Conservation (phyloP, 1,139 yeast species). For the Saccharomyces hybrid region DNA sequence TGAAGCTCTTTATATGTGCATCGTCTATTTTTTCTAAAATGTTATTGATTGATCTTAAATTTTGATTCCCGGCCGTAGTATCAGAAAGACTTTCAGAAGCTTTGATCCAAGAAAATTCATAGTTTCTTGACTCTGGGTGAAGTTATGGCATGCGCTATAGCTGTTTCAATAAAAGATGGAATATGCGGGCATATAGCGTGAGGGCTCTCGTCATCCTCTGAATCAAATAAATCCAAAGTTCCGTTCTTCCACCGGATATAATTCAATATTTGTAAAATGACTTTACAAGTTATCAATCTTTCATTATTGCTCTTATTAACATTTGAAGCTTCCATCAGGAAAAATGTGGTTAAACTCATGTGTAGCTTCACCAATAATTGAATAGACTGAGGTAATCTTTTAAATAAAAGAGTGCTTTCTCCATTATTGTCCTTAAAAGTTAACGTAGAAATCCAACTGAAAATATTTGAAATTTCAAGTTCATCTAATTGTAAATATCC, state of each 20-base stretch:
- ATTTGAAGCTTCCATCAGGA: constrained; percentile 62
- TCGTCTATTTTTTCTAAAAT: constrained; percentile 20
- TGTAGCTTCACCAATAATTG: constrained; percentile 62
- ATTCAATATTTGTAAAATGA: constrained; percentile 60
- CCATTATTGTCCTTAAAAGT: constrained; percentile 29
- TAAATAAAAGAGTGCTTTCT: constrained; percentile 34
- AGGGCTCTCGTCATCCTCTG: constrained; percentile 20
- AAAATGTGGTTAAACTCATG: constrained; percentile 55
- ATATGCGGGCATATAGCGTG: constrained; percentile 45
- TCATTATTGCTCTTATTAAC: constrained; percentile 47
- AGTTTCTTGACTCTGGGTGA: constrained; percentile 79
- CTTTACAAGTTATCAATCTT: constrained; percentile 63
- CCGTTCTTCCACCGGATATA: constrained; percentile 65
- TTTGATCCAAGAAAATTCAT: constrained; percentile 31
- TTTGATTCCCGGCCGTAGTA: neutral
- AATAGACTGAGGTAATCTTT: constrained; percentile 63
- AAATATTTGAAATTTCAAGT: constrained; percentile 60
- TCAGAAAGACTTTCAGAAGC: constrained; percentile 16
- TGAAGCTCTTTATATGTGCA: constrained; percentile 19
- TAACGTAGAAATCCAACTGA: constrained; percentile 58
- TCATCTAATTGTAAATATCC: constrained; percentile 38
- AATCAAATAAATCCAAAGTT: constrained; percentile 46
- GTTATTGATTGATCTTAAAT: constrained; percentile 14
- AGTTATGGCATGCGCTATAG: constrained; percentile 65
- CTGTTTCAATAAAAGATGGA: constrained; percentile 82